A percentile compares a stretch with the other conserved stretches of the same genome.
These are phyloP conservation scores for Ambispora gerdemannii DNA, from an alignment of 192 early-diverging fungal genomes.

Conservation along the genomic window DNA sequence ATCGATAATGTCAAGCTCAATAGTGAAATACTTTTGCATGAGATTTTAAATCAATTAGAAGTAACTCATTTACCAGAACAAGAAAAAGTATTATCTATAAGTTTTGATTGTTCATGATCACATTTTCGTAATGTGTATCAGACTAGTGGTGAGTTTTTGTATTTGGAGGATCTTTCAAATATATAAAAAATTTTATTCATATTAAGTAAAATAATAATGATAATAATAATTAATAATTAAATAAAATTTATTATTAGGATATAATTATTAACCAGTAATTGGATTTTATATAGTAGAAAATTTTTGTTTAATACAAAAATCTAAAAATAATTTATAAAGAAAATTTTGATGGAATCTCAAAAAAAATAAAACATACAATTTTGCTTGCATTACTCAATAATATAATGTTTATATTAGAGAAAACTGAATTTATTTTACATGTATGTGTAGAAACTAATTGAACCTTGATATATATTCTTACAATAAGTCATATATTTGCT, in stretches of 20 bases:
- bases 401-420: background rate
- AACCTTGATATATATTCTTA: background rate
- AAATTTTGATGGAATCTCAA: background rate
- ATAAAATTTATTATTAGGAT: background rate
- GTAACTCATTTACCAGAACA: background rate
- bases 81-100: slow-evolving; percentile 7
- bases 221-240: background rate
- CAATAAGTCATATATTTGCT: background rate
- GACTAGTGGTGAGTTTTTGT: background rate
- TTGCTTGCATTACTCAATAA: background rate
- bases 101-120: background rate
- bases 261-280: background rate
- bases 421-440: background rate
- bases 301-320: background rate
- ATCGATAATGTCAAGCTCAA: background rate
- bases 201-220: too few relatives aligned
- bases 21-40: background rate
- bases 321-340: background rate
- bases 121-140: background rate
- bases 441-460: background rate
- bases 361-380: background rate
- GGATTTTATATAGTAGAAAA: background rate
- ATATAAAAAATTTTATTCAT: background rate
- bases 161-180: background rate
- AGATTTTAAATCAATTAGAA: background rate